Base-by-base conservation (phyloP, 1,139 yeast genomes). In the Arxiozyma slooffiae region DNA sequence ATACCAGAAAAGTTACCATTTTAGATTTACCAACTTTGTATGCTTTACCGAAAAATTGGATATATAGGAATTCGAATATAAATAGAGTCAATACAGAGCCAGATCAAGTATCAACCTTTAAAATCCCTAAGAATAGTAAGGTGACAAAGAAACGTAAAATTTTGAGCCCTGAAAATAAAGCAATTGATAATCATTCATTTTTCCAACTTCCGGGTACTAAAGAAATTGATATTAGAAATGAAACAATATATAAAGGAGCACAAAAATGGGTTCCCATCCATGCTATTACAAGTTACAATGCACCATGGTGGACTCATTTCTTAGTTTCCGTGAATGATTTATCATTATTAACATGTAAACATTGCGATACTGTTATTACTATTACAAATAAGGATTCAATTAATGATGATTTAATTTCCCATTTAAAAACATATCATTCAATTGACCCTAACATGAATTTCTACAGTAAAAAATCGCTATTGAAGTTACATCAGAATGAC, bases 221-320 rank as follows among this genome's bases (percentile, higher is more conserved):
- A 34, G 45, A 42, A 9, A 34, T 42, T 20, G 45, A 42, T 21
- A 42, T 42, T 20, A 34, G 45, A 34, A 36, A 36, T 36, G 46
- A 48, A 24, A 14, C 21, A 5, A 16, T 48, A 4, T 22, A 23
- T 17, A 47, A 52, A 4, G 39, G 38, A 17, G 46, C 40, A 14
- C 38, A 43, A n/a, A 46, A 44, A 41, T 57, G 60, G 60, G 37
- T 50, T 16, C 56, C 59, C 4, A 41, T 52, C 1, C 53, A 54
- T 18, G 22, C 48, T 24, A 7, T 21, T 7, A 16, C 22, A 2
- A 42, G 26, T 42, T 30, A 21, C 9, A 42, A 34, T 17, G 45
- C 26, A 14, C 38, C 38, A 6, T 42, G 45, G 45, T 54, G 57
- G 55, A 53, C 58, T 16, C 59, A 56, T 44, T 56, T 51, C 26